Base-by-base conservation (phyloP, 225 moss, liverwort and hornwort species). In the Polytrichum formosum region DNA sequence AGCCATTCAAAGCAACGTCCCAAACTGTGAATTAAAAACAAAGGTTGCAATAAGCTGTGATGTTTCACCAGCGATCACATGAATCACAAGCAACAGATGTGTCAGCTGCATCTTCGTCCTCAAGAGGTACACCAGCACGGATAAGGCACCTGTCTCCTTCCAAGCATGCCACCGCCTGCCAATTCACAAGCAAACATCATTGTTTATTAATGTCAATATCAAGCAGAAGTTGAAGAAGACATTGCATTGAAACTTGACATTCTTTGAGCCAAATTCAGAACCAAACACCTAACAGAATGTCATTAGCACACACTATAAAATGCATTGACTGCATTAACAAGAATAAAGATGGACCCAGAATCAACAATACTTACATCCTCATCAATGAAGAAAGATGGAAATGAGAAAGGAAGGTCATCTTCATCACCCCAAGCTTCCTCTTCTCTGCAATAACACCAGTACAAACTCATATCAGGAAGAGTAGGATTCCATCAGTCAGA, bases 1-100 rank as follows among this genome's bases (percentile, higher is more conserved):
- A 46, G 46, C 46, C 46, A 46, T 46, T 46, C 46, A 46, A 13
- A 46, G 13, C 4, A 46, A 13, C 46, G 16, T 46, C 16, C 13
- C 46, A 13, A 46, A 46, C 46, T 46, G 16, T 46, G 46, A 46
- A 13, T 46, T 13, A 46, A 16, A 16, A 46, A 46, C 0, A 46
- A 46, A 46, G 46, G 46, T 13, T 46, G 46, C 46, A 46, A 37
- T 37, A 37, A 46, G 46, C n/a, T 58, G 20, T 58, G n/a, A 23
- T 21, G 68, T 84, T 79, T 67, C 55, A 96, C 96, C 96, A 96
- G 79, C 89, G 84, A 73, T 96, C 96, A 80, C 96, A 96, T 59
- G 90, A 91, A 85, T 96, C 96, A 72, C 96, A 96, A 56, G 96
- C 96, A 74, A 96, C 93, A 73, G 96, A 96, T 61, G 96, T 91